These are phyloP conservation scores for Phytophthora sojae DNA, from an alignment of 352 stramenopile genomes.

Conservation along the genomic window DNA sequence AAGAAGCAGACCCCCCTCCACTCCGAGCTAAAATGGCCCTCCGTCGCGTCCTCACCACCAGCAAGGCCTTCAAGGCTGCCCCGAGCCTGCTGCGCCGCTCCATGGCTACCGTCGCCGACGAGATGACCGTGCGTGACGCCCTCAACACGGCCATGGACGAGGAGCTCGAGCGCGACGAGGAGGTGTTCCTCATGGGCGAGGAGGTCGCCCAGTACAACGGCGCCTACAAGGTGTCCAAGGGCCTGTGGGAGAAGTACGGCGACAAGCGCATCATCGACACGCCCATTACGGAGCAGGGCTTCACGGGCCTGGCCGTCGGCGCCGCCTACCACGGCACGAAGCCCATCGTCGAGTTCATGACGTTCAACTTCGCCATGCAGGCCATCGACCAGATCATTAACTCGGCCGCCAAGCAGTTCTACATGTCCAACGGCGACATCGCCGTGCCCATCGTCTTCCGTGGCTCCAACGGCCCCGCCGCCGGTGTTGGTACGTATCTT, in stretches of 20 bases:
- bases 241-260: conserved; percentile 99
- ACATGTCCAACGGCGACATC: conserved; percentile 99
- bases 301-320: conserved; percentile 94
- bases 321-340: conserved; percentile 97
- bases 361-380: conserved; percentile 99
- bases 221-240: conserved; percentile 99
- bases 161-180: conserved; percentile 97
- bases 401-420: conserved; percentile 99
- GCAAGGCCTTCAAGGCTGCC: conserved; percentile 40
- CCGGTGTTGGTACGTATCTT: conserved; percentile 92
- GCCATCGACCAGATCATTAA: conserved; percentile 99
- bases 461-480: conserved; percentile 97
- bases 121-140: conserved; percentile 98
- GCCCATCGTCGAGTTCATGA: conserved; percentile 99
- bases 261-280: conserved; percentile 99
- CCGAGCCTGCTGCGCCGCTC: conserved; percentile 54
- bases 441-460: conserved; percentile 99
- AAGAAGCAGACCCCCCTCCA: conserved; percentile 31
- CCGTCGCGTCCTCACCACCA: conserved; percentile 58
- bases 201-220: conserved; percentile 99
- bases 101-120: conserved; percentile 79
- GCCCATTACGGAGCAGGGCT: conserved; percentile 98
- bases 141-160: conserved; percentile 99
- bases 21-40: conserved; percentile 47
- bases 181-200: conserved; percentile 96